These are phyloP conservation scores for Fusarium ambrosium DNA, from an alignment of 2,329 filamentous ascomycete genomes.

Conservation along the genomic window DNA sequence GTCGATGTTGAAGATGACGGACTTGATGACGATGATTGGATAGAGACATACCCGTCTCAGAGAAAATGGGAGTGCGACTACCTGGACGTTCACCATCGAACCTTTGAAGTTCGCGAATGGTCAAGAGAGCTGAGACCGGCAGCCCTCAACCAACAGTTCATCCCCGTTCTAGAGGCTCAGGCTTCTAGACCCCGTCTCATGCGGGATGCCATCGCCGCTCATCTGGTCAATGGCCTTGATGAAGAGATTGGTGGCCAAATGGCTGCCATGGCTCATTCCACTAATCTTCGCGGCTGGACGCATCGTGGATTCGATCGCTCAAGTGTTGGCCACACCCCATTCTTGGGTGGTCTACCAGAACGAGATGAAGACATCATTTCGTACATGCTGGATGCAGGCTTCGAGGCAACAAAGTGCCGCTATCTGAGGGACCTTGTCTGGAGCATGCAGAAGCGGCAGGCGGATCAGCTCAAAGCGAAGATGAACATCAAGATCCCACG, in stretches of 20 bases:
- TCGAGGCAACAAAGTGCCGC: conserved; percentile 62
- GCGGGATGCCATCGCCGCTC: conserved; percentile 60
- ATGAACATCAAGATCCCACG: conserved; percentile 72
- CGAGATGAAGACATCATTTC: conserved; percentile 65
- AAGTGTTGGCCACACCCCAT: conserved; percentile 56
- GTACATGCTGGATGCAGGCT: conserved; percentile 71
- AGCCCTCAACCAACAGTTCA: conserved; percentile 75
- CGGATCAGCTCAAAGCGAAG: conserved; percentile 65
- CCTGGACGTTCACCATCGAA: conserved; percentile 65
- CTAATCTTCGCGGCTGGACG: conserved; percentile 68
- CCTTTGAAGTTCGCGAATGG: conserved; percentile 72
- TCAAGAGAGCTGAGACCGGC: conserved; percentile 57
- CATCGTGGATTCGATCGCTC: conserved; percentile 58
- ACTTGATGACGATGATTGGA: conserved; percentile 67
- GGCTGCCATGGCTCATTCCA: conserved; percentile 63
- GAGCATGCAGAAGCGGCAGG: conserved; percentile 64
- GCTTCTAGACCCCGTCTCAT: conserved; percentile 61
- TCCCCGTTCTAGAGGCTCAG: conserved; percentile 75
- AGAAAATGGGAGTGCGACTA: conserved; percentile 73
- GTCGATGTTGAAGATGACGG: conserved; percentile 64
- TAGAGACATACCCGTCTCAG: conserved; percentile 76
- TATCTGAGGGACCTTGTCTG: conserved; percentile 64
- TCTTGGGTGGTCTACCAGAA: conserved; percentile 64
- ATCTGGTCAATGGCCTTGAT: conserved; percentile 65
- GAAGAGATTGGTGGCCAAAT: conserved; percentile 66